Evolutionary conservation across 306 rosid genomes (phyloP).

Genomic region (Canavalia ensiformis): DNA sequence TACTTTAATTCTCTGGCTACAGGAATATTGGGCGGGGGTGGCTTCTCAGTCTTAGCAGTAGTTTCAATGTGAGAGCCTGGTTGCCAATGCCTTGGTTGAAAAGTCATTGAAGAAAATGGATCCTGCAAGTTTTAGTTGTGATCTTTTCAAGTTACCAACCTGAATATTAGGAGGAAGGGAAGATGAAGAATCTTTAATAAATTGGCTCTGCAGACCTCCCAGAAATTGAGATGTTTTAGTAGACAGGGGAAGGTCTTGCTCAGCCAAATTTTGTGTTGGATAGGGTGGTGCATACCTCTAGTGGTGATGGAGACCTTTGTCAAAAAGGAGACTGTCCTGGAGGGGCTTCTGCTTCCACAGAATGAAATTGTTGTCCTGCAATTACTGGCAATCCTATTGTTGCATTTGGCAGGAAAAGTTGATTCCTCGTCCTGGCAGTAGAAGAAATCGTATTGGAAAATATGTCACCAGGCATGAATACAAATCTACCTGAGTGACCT

Average conservation of each 20-base stretch:
- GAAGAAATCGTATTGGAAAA: constrained; percentile 54
- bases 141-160: constrained; percentile 52
- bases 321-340: constrained; percentile 61
- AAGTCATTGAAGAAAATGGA: constrained; percentile 53
- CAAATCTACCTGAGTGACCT: constrained; percentile 56
- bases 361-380: constrained; percentile 55
- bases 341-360: constrained; percentile 58
- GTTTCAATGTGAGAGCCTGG: constrained; percentile 54
- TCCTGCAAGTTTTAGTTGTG: constrained; percentile 58
- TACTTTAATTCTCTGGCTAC: constrained; percentile 54
- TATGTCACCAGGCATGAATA: constrained; percentile 51
- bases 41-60: constrained; percentile 53
- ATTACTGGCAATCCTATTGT: constrained; percentile 57
- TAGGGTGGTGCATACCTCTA: constrained; percentile 45
- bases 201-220: constrained; percentile 54
- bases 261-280: constrained; percentile 54
- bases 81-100: constrained; percentile 55
- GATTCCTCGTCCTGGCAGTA: constrained; percentile 55
- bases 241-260: constrained; percentile 51
- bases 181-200: constrained; percentile 58
- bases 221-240: constrained; percentile 55
- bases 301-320: constrained; percentile 59
- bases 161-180: constrained; percentile 49
- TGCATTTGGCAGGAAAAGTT: constrained; percentile 52
- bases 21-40: constrained; percentile 47